Evolutionary conservation across 371 early-diverging fungal species (phyloP).

Genomic region (Circinella umbellata): DNA sequence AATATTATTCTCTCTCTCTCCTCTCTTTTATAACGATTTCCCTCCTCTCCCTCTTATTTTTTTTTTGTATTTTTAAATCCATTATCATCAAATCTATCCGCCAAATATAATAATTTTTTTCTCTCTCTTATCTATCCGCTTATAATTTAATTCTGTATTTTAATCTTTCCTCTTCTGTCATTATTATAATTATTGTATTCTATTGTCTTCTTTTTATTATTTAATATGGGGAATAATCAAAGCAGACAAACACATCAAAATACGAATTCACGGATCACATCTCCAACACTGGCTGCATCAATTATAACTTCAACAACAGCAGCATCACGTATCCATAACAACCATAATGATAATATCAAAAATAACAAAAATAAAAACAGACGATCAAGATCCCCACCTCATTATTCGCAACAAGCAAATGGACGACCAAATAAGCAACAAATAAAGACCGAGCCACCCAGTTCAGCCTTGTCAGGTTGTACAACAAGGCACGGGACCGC

Average conservation of each 20-base stretch:
- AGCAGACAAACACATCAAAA: slow-evolving; percentile 9
- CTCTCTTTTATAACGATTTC: slow-evolving; percentile 4
- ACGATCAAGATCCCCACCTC: neutral
- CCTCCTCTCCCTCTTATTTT: neutral
- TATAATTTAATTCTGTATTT: slow-evolving; percentile 10
- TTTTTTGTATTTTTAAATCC: neutral
- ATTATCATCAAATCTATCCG: too few relatives aligned
- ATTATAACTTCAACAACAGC: neutral
- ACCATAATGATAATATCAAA: too few relatives aligned
- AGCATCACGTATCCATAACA: neutral
- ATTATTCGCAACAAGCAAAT: neutral
- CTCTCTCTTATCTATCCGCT: slow-evolving; percentile 10
- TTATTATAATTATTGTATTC: neutral
- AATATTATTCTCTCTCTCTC: neutral
- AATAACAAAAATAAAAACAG: neutral
- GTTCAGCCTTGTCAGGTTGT: slow-evolving; percentile 20
- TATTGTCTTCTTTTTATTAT: neutral
- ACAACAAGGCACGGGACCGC: slow-evolving; percentile 25
- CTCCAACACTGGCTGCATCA: neutral
- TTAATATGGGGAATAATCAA: slow-evolving; percentile 21
- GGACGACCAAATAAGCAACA: neutral
- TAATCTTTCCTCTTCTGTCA: neutral
- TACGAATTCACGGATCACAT: neutral
- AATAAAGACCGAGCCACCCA: slow-evolving; percentile 13
- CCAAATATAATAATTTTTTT: neutral